A percentile compares a stretch with the other conserved stretches of the same genome.
phyloP scores from a whole-genome alignment of 163 green algal species.

The Chloroidium sp. region DNA sequence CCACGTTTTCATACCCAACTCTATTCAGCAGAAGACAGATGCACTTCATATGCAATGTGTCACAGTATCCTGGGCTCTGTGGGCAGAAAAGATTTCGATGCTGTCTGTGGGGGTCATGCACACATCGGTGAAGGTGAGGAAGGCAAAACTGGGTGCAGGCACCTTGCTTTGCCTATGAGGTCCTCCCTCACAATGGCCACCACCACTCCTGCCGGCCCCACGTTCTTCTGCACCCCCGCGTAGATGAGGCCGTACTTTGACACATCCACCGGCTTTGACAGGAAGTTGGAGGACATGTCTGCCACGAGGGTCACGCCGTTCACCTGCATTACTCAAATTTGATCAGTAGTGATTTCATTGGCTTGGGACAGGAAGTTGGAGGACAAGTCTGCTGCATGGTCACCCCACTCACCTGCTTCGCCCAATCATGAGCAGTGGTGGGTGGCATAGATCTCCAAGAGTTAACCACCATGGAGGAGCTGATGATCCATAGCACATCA shows the following conservation, averaged over 20 bases:
- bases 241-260: constrained; percentile 97
- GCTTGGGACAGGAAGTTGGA: constrained; percentile 47
- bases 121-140: too few relatives aligned
- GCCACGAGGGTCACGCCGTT: constrained; percentile 69
- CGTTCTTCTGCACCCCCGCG: constrained; percentile 98
- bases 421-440: too few relatives aligned
- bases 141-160: background rate
- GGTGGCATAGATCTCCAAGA: too few relatives aligned
- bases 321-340: background rate
- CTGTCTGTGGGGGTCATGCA: too few relatives aligned
- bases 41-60: too few relatives aligned
- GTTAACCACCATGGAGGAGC: too few relatives aligned
- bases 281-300: constrained; percentile 98
- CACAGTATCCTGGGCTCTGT: too few relatives aligned
- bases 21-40: too few relatives aligned
- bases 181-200: constrained; percentile 96
- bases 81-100: too few relatives aligned
- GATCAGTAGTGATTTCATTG: constrained; percentile 47
- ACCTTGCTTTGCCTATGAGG: constrained; percentile 77
- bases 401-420: too few relatives aligned
- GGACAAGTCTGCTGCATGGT: constrained; percentile 18
- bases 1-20: too few relatives aligned
- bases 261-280: constrained; percentile 95
- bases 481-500: too few relatives aligned
- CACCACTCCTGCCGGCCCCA: constrained; percentile 86